Evolutionary conservation across 768 basidiomycete genomes (phyloP).

Genomic region (Trametes cingulata): DNA sequence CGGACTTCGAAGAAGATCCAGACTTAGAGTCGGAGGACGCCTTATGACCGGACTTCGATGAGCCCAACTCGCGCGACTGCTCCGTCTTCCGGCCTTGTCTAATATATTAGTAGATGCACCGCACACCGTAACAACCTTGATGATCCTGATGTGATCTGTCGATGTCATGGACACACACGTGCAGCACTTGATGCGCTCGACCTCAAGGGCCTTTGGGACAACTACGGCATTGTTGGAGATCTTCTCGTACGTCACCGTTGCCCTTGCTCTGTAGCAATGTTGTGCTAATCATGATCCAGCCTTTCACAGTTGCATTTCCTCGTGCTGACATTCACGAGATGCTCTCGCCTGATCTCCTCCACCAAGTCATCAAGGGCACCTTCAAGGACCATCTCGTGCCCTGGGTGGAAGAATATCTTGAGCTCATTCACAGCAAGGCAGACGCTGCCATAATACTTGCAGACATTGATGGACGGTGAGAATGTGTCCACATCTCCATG

Average conservation of each 20-base stretch:
- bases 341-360: constrained; percentile 23
- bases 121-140: constrained; percentile 12
- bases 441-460: constrained; percentile 7
- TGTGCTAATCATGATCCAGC: constrained; percentile 16
- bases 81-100: constrained; percentile 3
- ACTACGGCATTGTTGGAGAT: constrained; percentile 10
- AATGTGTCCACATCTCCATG: too few species aligned
- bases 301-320: constrained; percentile 24
- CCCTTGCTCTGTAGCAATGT: too few species aligned
- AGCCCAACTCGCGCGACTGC: background rate
- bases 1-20: background rate
- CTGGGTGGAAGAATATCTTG: constrained; percentile 26
- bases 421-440: constrained; percentile 1
- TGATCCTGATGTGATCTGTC: background rate
- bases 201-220: constrained; percentile 2
- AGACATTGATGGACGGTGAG: constrained; percentile 23
- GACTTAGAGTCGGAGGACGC: background rate
- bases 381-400: constrained; percentile 29
- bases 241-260: background rate
- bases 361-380: too few species aligned
- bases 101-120: constrained; percentile 22
- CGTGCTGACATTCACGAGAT: constrained; percentile 28
- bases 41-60: background rate
- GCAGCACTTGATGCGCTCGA: background rate
- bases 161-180: background rate